A percentile compares a stretch with the other conserved stretches of the same genome.
phyloP scores from a whole-genome alignment of 192 early-diverging fungal genomes.

The Obelidium mucronatum region DNA sequence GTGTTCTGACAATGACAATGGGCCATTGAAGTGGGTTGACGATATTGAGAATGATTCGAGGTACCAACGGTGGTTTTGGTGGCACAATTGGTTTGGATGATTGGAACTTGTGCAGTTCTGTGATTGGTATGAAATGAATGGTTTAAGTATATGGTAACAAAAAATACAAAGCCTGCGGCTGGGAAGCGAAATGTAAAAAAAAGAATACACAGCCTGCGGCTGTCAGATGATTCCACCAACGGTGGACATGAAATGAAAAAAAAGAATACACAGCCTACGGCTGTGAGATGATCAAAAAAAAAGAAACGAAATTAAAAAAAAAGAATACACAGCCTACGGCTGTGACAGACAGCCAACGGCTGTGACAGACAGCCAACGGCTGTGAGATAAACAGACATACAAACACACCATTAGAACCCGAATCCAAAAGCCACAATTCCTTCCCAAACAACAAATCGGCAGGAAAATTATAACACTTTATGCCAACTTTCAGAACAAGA shows the following conservation, averaged over 20 bases:
- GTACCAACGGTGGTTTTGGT: slow-evolving; percentile 20
- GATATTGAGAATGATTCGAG: background rate
- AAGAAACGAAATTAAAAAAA: too few relatives aligned
- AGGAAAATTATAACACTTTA: slow-evolving; percentile 19
- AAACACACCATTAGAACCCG: slow-evolving; percentile 1
- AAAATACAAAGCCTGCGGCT: too few relatives aligned
- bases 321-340: too few relatives aligned
- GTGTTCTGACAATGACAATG: background rate
- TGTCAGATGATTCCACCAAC: too few relatives aligned
- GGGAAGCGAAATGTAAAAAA: too few relatives aligned
- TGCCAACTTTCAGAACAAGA: slow-evolving; percentile 21
- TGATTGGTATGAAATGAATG: background rate
- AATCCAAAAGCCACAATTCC: slow-evolving; percentile 18
- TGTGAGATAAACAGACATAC: too few relatives aligned
- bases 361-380: background rate
- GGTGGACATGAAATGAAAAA: background rate
- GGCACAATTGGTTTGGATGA: slow-evolving; percentile 2
- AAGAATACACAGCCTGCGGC: too few relatives aligned
- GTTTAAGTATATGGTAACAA: too few relatives aligned
- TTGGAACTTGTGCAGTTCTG: slow-evolving; percentile 25
- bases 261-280: too few relatives aligned
- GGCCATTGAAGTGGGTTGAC: slow-evolving; percentile 31
- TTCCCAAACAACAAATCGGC: slow-evolving; percentile 27
- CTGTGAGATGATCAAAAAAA: too few relatives aligned
- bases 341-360: too few relatives aligned